phyloP scores from a whole-genome alignment of 148 eudicot species.

The Fagopyrum homotropicum region DNA sequence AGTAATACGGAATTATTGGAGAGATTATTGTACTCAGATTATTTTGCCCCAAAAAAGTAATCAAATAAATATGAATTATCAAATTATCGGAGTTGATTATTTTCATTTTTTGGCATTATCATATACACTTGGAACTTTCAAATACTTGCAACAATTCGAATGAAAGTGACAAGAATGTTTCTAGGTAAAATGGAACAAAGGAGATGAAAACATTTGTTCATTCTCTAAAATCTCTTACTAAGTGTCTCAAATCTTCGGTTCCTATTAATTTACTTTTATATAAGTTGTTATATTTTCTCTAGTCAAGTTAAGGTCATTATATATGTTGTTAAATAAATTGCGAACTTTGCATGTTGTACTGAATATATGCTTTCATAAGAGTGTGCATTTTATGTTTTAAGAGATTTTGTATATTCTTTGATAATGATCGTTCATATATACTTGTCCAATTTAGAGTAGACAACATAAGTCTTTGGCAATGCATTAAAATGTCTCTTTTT shows the following conservation, averaged over 20 bases:
- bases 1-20: too few relatives aligned
- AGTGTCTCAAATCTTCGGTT: too few relatives aligned
- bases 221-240: too few relatives aligned
- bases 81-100: neutral
- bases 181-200: too few relatives aligned
- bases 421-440: neutral
- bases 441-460: too few relatives aligned
- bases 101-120: neutral
- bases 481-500: neutral
- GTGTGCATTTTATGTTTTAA: neutral
- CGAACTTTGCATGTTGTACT: neutral
- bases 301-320: too few relatives aligned
- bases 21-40: too few relatives aligned
- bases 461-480: conserved; percentile 49
- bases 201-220: too few relatives aligned
- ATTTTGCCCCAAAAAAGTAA: too few relatives aligned
- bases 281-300: too few relatives aligned
- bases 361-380: neutral
- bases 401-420: neutral
- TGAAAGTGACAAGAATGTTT: too few relatives aligned
- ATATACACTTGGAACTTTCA: neutral
- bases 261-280: too few relatives aligned
- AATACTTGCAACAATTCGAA: neutral
- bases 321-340: neutral
- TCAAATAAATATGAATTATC: neutral